Evolutionary conservation across 345 rosid genomes (phyloP).

Genomic region (Eucalyptus leucophloia): DNA sequence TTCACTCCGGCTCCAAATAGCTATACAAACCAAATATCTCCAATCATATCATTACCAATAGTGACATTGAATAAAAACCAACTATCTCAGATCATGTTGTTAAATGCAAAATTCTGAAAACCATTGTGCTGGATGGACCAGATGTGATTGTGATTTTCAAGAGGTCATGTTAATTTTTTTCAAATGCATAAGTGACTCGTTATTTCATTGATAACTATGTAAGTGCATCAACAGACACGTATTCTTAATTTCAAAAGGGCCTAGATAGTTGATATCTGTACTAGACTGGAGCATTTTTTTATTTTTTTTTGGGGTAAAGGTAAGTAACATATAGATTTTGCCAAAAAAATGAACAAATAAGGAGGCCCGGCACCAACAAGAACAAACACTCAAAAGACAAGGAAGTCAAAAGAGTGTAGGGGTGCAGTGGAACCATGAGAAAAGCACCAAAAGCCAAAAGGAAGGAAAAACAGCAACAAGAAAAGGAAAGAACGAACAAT

Average conservation of each 20-base stretch:
- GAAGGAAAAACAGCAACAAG: too few relatives aligned
- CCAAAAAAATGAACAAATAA: too few relatives aligned
- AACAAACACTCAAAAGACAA: too few relatives aligned
- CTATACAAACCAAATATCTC: neutral
- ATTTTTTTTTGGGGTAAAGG: too few relatives aligned
- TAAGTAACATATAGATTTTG: too few relatives aligned
- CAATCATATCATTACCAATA: neutral
- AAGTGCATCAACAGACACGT: neutral
- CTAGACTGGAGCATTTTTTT: neutral
- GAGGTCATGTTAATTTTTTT: neutral
- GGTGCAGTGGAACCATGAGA: too few relatives aligned
- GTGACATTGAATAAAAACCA: neutral
- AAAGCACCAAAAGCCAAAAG: too few relatives aligned
- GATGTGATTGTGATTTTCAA: neutral
- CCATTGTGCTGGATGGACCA: neutral
- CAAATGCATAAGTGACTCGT: neutral
- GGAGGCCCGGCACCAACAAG: too few relatives aligned
- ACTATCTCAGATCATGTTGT: neutral
- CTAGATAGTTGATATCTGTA: neutral
- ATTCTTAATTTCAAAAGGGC: neutral
- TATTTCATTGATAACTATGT: neutral
- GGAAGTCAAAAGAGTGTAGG: too few relatives aligned
- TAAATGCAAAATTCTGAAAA: neutral
- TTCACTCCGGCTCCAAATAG: neutral
- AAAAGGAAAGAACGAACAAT: too few relatives aligned